These are phyloP conservation scores for Pezicula radicicola DNA, from an alignment of 2,329 filamentous ascomycete genomes.

Conservation along the genomic window DNA sequence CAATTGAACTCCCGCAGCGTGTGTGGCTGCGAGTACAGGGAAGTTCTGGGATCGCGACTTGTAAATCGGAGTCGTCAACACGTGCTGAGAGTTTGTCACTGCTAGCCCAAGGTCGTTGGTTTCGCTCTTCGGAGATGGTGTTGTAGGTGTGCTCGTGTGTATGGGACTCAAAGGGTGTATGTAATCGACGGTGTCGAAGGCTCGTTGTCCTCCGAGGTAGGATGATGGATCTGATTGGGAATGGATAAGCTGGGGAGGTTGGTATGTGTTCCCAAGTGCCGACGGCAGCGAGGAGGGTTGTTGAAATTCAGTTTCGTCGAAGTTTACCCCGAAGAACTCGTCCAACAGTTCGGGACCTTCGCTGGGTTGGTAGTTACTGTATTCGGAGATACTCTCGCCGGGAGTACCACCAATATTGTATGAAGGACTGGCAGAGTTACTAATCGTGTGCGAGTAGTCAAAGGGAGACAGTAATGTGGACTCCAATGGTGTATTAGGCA, in stretches of 20 bases:
- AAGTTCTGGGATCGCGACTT: conserved; percentile 12
- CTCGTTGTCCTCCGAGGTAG: conserved; percentile 10
- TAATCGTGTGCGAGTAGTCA: conserved; percentile 22
- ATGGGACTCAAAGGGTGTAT: conserved; percentile 24
- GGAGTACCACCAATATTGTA: conserved; percentile 21
- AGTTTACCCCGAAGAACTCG: conserved; percentile 30
- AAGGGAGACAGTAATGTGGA: conserved; percentile 21
- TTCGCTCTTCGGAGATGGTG: conserved; percentile 18
- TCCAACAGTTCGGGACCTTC: conserved; percentile 26
- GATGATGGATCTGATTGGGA: conserved; percentile 11
- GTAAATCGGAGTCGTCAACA: conserved; percentile 17
- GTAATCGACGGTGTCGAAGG: conserved; percentile 12
- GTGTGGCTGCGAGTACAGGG: conserved; percentile 7
- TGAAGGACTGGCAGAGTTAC: conserved; percentile 26
- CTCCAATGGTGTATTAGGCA: conserved; percentile 16
- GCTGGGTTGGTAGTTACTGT: conserved; percentile 25
- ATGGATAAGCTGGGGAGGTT: conserved; percentile 12
- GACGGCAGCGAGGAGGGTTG: conserved; percentile 16
- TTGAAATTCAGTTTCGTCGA: conserved; percentile 24
- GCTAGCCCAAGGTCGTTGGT: conserved; percentile 15
- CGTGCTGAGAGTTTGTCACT: conserved; percentile 18
- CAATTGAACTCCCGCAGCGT: conserved; percentile 18
- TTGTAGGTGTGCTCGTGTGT: conserved; percentile 22
- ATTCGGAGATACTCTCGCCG: conserved; percentile 25
- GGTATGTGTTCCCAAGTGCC: conserved; percentile 9